Percentiles rank a stretch among this genome's conserved stretches.
phyloP scores from a whole-genome alignment of 2,329 filamentous ascomycete species.

The Trichoderma sp. region DNA sequence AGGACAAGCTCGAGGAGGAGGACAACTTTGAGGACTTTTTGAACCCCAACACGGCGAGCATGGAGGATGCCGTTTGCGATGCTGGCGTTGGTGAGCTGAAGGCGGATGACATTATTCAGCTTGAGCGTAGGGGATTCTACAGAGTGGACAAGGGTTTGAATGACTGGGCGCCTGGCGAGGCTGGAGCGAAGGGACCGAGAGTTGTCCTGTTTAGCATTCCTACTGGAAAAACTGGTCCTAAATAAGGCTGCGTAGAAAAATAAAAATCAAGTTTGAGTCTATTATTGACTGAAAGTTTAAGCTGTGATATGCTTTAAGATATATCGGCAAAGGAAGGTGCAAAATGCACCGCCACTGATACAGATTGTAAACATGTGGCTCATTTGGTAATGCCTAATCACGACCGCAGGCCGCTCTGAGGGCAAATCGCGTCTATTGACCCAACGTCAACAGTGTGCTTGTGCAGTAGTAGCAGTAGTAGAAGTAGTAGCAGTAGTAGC shows the following conservation, averaged over 20 bases:
- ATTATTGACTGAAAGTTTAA: background rate
- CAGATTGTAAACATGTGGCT: too few relatives aligned
- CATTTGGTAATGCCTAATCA: too few relatives aligned
- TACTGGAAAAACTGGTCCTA: conserved; percentile 48
- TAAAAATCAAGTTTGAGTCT: background rate
- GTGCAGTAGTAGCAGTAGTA: too few relatives aligned
- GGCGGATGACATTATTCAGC: conserved; percentile 90
- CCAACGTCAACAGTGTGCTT: too few relatives aligned
- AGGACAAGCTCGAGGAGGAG: conserved; percentile 89
- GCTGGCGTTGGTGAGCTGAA: conserved; percentile 78
- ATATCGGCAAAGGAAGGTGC: too few relatives aligned
- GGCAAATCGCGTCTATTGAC: too few relatives aligned
- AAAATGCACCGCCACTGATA: too few relatives aligned
- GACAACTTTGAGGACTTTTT: conserved; percentile 85
- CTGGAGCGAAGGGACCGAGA: conserved; percentile 51
- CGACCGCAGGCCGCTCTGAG: too few relatives aligned
- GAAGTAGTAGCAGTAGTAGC: too few relatives aligned
- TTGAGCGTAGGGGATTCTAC: conserved; percentile 92
- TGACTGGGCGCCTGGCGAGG: conserved; percentile 56
- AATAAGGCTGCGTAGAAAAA: conserved; percentile 26
- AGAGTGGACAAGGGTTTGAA: conserved; percentile 71
- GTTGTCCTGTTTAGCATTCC: conserved; percentile 62
- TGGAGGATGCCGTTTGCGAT: conserved; percentile 77
- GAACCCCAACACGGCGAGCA: conserved; percentile 73
- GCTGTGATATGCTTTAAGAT: too few relatives aligned